Percentiles rank a stretch among this genome's conserved stretches.
Conservation (phyloP, 108 stramenopile species). For the Mayamaea pseudoterrestris region DNA sequence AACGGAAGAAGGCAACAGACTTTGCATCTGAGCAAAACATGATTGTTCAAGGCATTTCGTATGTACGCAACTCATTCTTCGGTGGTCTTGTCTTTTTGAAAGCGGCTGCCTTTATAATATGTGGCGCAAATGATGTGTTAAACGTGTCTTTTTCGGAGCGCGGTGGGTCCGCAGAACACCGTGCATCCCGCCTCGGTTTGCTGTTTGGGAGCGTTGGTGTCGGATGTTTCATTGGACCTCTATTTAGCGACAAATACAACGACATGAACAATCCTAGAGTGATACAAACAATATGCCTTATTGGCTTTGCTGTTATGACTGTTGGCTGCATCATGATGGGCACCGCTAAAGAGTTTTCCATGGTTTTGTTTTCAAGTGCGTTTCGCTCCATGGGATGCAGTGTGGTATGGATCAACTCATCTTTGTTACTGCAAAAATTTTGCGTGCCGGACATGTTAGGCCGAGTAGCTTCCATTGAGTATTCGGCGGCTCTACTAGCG, state of each 20-base stretch:
- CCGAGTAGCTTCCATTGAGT: slow-evolving; percentile 47
- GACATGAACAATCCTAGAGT: slow-evolving; percentile 27
- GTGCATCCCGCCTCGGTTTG: slow-evolving; percentile 29
- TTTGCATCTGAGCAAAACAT: slow-evolving; percentile 13
- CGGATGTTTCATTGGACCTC: slow-evolving; percentile 52
- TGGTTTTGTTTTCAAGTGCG: slow-evolving; percentile 15
- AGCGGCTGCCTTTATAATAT: slow-evolving; percentile 23
- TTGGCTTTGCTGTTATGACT: slow-evolving; percentile 23
- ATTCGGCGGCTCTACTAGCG: slow-evolving; percentile 35
- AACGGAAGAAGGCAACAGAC: slow-evolving; percentile 3
- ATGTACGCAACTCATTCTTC: slow-evolving; percentile 32
- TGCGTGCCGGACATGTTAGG: slow-evolving; percentile 33
- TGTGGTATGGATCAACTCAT: slow-evolving; percentile 46
- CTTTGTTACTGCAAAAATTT: slow-evolving; percentile 42
- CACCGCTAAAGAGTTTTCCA: slow-evolving; percentile 17
- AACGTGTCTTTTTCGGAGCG: slow-evolving; percentile 55
- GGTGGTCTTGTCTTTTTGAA: slow-evolving; percentile 42
- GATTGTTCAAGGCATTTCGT: slow-evolving; percentile 30
- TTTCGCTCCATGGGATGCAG: slow-evolving; percentile 39
- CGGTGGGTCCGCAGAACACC: slow-evolving; percentile 5
- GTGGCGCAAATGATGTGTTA: slow-evolving; percentile 42
- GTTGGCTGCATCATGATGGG: slow-evolving; percentile 27
- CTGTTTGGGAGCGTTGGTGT: slow-evolving; percentile 49
- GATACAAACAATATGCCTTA: slow-evolving; percentile 35
- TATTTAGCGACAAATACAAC: slow-evolving; percentile 31